Evolutionary conservation across 2,329 filamentous ascomycete species (phyloP), one percentile per base, ranked within the genome.

Genomic region (Knufia fluminis): DNA sequence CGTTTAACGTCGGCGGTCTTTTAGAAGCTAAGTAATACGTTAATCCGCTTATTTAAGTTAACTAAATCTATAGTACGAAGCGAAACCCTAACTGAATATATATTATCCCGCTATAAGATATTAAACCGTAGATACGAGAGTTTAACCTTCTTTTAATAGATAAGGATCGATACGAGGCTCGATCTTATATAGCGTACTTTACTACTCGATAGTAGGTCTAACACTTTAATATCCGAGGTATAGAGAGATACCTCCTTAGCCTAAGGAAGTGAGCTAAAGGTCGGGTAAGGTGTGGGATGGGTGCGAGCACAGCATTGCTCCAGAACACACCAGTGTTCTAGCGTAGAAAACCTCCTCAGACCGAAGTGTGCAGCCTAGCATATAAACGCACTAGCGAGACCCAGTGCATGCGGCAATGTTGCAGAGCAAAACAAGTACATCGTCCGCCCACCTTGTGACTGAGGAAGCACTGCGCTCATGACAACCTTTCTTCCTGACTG

Each of bases 1-100:
- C 52, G 3, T 58, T 54, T 7, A 41, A 58, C 26, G 47, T 46
- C 19, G 55, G 55, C 14, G 55, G 45, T 9, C 41, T 58, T 8
- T 52, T 50, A 3, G 54, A 58, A 26, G 48, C 55, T 22, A 56
- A 55, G 48, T 47, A 50, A 19, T 45, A 35, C 10, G 43, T 52
- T 33, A 19, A 23, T 12, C 39, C 36, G n/a, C 24, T 52, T 14
- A 44, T 52, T 6, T 20, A 39, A 17, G 46, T 52, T 41, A 49
- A 52, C 28, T 22, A 31, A n/a, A 35, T 52, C 16, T 38, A 26
- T 16, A 46, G 50, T 19, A 35, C 44, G 35, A 28, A 23, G 19
- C 7, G 47, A 19, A 46, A 39, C 24, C 24, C 41, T 14, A 39
- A 49, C 3, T 46, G 46, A n/a, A 4, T 12, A 6, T 52, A 52